These are phyloP conservation scores for Nakazawaea ishiwadae DNA, from an alignment of 805 yeast genomes.

Conservation along the genomic window DNA sequence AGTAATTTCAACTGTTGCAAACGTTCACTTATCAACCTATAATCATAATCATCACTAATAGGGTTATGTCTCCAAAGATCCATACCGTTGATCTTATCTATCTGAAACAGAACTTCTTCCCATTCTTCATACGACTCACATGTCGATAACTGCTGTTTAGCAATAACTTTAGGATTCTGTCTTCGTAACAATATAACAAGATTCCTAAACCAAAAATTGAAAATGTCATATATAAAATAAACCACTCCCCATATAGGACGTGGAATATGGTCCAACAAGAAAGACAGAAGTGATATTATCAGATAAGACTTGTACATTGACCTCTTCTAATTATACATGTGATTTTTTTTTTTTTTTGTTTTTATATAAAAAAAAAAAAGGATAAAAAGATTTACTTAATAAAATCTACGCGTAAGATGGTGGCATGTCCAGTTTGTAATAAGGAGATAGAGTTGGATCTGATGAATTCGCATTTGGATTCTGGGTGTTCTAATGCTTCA, in stretches of 20 bases:
- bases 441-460: constrained; percentile 21
- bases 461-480: constrained; percentile 32
- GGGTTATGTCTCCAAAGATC: constrained; percentile 80
- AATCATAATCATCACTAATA: constrained; percentile 77
- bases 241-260: constrained; percentile 22
- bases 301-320: constrained; percentile 10
- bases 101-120: constrained; percentile 46
- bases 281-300: constrained; percentile 5
- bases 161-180: constrained; percentile 42
- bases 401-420: constrained; percentile 19
- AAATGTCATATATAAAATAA: constrained; percentile 37
- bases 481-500: constrained; percentile 16
- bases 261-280: constrained; percentile 17
- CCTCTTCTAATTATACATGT: background rate
- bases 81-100: constrained; percentile 49
- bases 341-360: background rate
- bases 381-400: background rate
- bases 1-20: constrained; percentile 59
- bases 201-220: constrained; percentile 41
- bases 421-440: constrained; percentile 30
- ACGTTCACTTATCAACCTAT: constrained; percentile 72
- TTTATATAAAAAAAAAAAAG: background rate
- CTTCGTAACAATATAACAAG: constrained; percentile 29
- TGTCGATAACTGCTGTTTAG: constrained; percentile 41
- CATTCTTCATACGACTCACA: constrained; percentile 68